Percentiles rank a stretch among this genome's conserved stretches.
phyloP scores from a whole-genome alignment of 1,284 basidiomycete genomes.

The Anthracocystis walkeri region DNA sequence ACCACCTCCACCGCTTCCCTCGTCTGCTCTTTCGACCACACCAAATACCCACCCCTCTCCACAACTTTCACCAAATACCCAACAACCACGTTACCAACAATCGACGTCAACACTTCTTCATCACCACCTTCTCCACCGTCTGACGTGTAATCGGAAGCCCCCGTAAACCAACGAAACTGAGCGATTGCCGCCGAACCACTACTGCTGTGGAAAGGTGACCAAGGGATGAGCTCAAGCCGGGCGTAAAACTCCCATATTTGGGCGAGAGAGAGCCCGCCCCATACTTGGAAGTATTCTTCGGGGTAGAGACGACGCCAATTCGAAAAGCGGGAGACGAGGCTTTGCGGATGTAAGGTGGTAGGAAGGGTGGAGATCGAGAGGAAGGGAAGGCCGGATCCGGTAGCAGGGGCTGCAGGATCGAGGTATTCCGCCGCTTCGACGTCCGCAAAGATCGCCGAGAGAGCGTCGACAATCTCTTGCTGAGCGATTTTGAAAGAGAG shows the following conservation, averaged over 20 bases:
- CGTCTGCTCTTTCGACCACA: constrained; percentile 46
- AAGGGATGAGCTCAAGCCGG: constrained; percentile 50
- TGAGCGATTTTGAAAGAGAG: constrained; percentile 38
- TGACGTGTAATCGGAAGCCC: constrained; percentile 19
- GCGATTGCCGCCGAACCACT: constrained; percentile 16
- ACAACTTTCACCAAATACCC: constrained; percentile 33
- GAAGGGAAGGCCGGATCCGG: neutral
- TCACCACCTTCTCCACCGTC: constrained; percentile 53
- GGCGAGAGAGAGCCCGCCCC: constrained; percentile 63
- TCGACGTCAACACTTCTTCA: constrained; percentile 51
- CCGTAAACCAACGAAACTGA: constrained; percentile 27
- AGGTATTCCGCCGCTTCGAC: constrained; percentile 62
- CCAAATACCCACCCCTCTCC: constrained; percentile 42
- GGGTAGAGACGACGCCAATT: constrained; percentile 55
- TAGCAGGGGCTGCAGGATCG: constrained; percentile 31
- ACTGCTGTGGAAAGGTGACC: constrained; percentile 38
- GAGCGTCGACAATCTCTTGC: constrained; percentile 10
- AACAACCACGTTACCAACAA: constrained; percentile 53
- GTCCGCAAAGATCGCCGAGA: constrained; percentile 42
- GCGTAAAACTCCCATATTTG: constrained; percentile 66
- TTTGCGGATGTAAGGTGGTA: constrained; percentile 36
- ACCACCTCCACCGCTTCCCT: constrained; percentile 33
- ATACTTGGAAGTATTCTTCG: constrained; percentile 59
- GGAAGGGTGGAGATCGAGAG: neutral
- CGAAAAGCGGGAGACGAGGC: constrained; percentile 56